Conservation (phyloP, 2,329 filamentous ascomycete species). For the Trichoderma sp. region DNA sequence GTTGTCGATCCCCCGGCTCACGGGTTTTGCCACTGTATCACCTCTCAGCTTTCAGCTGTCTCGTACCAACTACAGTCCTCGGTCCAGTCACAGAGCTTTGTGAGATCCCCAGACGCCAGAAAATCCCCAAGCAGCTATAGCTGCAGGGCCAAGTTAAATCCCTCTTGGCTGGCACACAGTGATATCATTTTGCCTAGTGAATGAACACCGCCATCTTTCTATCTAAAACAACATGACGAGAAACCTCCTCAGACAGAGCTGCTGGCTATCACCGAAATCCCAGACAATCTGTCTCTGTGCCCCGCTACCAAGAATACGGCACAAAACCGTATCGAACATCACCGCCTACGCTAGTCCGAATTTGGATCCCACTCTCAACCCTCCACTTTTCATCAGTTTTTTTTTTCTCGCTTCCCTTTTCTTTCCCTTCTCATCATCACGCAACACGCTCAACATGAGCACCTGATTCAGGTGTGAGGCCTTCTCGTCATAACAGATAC, state of each 20-base stretch:
- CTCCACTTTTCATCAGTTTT: constrained; percentile 9
- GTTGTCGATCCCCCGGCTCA: not conserved
- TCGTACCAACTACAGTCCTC: not conserved
- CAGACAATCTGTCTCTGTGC: not conserved
- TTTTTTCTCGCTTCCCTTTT: not conserved
- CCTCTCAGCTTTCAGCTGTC: constrained; percentile 17
- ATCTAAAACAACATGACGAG: constrained; percentile 5
- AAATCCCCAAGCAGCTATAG: not conserved
- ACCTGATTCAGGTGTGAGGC: constrained; percentile 25
- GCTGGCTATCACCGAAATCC: not conserved
- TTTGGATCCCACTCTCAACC: not conserved
- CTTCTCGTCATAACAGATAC: constrained; percentile 33
- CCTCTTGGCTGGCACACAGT: not conserved
- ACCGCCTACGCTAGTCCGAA: constrained; percentile 12
- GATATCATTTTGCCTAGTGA: not conserved
- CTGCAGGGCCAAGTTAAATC: not conserved
- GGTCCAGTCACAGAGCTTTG: not conserved
- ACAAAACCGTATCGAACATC: not conserved
- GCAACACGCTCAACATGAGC: constrained; percentile 40
- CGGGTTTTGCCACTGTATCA: constrained; percentile 8
- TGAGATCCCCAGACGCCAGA: not conserved
- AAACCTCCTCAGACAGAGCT: not conserved
- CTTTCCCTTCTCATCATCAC: constrained; percentile 34
- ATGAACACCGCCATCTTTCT: not conserved
- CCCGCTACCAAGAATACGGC: not conserved